A percentile compares a stretch with the other conserved stretches of the same genome.
These are phyloP conservation scores for Aspergillus felis DNA, from an alignment of 2,329 filamentous ascomycete genomes.

Conservation along the genomic window DNA sequence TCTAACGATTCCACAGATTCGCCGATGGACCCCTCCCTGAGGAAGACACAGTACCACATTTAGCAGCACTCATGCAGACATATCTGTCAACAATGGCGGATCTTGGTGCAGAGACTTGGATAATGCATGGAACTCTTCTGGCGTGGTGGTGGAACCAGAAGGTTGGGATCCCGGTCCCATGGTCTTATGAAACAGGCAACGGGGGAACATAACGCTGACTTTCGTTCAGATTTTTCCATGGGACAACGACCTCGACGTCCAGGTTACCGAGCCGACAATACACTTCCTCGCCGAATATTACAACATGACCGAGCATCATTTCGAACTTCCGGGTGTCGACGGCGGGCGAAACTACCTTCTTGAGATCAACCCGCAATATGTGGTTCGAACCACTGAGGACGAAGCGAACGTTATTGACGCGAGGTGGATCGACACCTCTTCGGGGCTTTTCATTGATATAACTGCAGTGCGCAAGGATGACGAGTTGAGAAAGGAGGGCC, in stretches of 20 bases:
- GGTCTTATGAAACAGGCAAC: not conserved
- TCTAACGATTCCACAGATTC: slow-evolving; percentile 40
- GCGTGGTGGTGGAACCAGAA: slow-evolving; percentile 62
- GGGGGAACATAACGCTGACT: slow-evolving; percentile 6
- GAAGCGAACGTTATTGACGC: slow-evolving; percentile 56
- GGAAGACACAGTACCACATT: slow-evolving; percentile 45
- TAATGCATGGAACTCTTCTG: slow-evolving; percentile 59
- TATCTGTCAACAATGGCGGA: slow-evolving; percentile 56
- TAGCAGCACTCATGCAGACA: slow-evolving; percentile 51
- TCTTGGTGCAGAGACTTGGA: slow-evolving; percentile 57
- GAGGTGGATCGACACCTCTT: slow-evolving; percentile 58
- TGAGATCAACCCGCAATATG: slow-evolving; percentile 57
- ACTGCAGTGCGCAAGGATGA: slow-evolving; percentile 52
- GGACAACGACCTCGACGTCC: slow-evolving; percentile 60
- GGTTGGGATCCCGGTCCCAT: slow-evolving; percentile 20
- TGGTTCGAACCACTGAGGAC: slow-evolving; percentile 44
- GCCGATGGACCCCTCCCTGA: slow-evolving; percentile 44
- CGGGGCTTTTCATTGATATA: slow-evolving; percentile 60
- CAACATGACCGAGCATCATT: slow-evolving; percentile 59
- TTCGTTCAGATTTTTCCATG: slow-evolving; percentile 51
- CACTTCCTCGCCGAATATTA: slow-evolving; percentile 56
- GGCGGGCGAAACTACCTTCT: slow-evolving; percentile 49
- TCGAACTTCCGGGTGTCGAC: slow-evolving; percentile 34
- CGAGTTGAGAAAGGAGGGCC: slow-evolving; percentile 35
- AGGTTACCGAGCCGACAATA: slow-evolving; percentile 54